phyloP scores from a whole-genome alignment of 2,329 filamentous ascomycete species.

The Diaporthe citri region DNA sequence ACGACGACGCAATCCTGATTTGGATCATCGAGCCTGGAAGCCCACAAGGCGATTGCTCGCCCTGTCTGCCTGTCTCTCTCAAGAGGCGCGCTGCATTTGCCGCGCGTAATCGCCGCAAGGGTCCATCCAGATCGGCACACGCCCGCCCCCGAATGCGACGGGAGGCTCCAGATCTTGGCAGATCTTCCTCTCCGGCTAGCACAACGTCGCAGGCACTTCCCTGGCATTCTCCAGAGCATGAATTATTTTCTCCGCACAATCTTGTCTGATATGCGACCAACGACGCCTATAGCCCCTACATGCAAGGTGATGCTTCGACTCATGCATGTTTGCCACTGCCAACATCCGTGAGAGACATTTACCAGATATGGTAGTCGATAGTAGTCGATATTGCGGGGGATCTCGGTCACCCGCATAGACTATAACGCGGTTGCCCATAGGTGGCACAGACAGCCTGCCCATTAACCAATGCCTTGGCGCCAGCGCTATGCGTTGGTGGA shows the following conservation, averaged over 20 bases:
- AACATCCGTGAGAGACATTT: not conserved
- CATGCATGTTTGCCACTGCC: constrained; percentile 8
- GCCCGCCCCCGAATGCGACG: constrained; percentile 6
- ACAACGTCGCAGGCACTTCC: constrained; percentile 20
- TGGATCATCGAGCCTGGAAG: constrained; percentile 12
- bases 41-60: constrained; percentile 5
- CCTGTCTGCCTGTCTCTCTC: not conserved
- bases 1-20: constrained; percentile 1
- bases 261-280: constrained; percentile 4
- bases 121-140: constrained; percentile 26
- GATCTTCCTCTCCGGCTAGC: constrained; percentile 4
- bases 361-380: not conserved
- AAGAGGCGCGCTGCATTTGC: constrained; percentile 19
- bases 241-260: constrained; percentile 9
- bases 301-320: constrained; percentile 14
- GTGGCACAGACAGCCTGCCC: not conserved
- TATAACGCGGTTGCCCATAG: not conserved
- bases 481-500: not conserved
- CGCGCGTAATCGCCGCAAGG: constrained; percentile 22
- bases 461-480: constrained; percentile 7
- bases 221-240: not conserved
- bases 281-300: not conserved
- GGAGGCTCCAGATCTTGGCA: constrained; percentile 19
- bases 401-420: constrained; percentile 6
- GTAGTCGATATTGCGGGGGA: not conserved